phyloP scores from a whole-genome alignment of 2,329 filamentous ascomycete genomes.

The Colletotrichum lentis region DNA sequence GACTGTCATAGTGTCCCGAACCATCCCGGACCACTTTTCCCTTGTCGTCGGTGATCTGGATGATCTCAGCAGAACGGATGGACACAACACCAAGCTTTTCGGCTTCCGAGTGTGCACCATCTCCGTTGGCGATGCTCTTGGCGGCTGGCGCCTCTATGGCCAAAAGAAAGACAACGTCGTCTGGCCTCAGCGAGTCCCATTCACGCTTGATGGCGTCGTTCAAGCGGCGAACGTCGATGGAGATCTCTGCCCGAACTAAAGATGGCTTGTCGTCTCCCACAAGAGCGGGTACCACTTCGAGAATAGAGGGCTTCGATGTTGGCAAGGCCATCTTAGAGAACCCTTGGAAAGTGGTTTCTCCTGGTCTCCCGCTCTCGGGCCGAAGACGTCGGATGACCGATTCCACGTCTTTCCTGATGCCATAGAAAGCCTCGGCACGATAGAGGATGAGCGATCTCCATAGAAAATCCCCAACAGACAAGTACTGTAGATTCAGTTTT shows the following conservation, averaged over 20 bases:
- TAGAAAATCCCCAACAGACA: constrained; percentile 94
- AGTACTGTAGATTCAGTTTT: constrained; percentile 93
- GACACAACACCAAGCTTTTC: constrained; percentile 73
- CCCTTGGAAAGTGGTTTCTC: constrained; percentile 78
- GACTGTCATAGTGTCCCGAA: constrained; percentile 68
- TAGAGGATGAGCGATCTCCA: constrained; percentile 93
- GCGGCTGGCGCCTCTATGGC: constrained; percentile 71
- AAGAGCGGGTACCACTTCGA: constrained; percentile 82
- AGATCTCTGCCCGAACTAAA: constrained; percentile 84
- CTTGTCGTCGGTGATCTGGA: constrained; percentile 86
- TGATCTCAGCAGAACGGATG: constrained; percentile 83
- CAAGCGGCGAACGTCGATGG: constrained; percentile 82
- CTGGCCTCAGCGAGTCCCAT: constrained; percentile 87
- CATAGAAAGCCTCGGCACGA: constrained; percentile 90
- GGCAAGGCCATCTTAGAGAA: constrained; percentile 92
- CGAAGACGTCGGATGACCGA: constrained; percentile 80
- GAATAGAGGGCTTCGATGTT: constrained; percentile 83
- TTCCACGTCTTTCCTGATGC: constrained; percentile 90
- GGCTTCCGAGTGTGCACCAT: constrained; percentile 54
- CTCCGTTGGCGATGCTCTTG: constrained; percentile 63
- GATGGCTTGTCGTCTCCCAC: constrained; percentile 88
- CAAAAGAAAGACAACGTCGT: constrained; percentile 90
- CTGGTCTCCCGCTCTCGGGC: constrained; percentile 70
- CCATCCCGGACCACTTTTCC: constrained; percentile 75
- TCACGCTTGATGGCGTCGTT: constrained; percentile 79